Conservation (phyloP, 2,329 filamentous ascomycete genomes). For the Sarocladiaceae sp. region DNA sequence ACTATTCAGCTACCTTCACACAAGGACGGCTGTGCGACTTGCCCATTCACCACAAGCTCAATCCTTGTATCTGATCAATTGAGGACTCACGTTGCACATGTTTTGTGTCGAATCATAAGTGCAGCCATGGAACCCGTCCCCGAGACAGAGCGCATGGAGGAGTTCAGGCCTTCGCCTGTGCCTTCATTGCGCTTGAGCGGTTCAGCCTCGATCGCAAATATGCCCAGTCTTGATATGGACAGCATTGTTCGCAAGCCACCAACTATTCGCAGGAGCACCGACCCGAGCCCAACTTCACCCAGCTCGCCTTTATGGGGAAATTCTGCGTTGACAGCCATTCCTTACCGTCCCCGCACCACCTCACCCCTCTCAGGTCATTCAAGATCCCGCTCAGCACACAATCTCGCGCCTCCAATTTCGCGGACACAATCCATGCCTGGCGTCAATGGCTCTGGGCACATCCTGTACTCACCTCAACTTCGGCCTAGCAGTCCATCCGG, state of each 20-base stretch:
- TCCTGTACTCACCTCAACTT: slow-evolving; percentile 49
- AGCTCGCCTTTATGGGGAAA: slow-evolving; percentile 45
- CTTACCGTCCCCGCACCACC: slow-evolving; percentile 59
- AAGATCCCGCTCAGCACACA: slow-evolving; percentile 54
- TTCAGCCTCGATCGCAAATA: slow-evolving; percentile 21
- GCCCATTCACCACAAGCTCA: too few relatives aligned
- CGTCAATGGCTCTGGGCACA: slow-evolving; percentile 54
- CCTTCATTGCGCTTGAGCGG: slow-evolving; percentile 48
- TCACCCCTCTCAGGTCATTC: slow-evolving; percentile 57
- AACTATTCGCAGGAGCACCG: slow-evolving; percentile 53
- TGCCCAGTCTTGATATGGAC: slow-evolving; percentile 19
- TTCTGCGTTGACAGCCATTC: slow-evolving; percentile 33
- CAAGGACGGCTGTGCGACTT: too few relatives aligned
- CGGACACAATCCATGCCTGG: slow-evolving; percentile 63
- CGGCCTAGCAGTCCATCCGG: slow-evolving; percentile 50
- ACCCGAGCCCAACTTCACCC: slow-evolving; percentile 50
- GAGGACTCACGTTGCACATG: too few relatives aligned
- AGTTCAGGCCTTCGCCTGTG: slow-evolving; percentile 56
- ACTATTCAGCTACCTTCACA: not conserved
- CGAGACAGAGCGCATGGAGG: slow-evolving; percentile 65
- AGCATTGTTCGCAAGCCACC: slow-evolving; percentile 43
- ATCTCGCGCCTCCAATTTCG: slow-evolving; percentile 52
- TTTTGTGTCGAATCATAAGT: not conserved
- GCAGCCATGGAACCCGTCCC: slow-evolving; percentile 60
- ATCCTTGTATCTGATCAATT: too few relatives aligned